Base-by-base conservation (phyloP, 108 stramenopile species). In the Skeletonema marinoi region DNA sequence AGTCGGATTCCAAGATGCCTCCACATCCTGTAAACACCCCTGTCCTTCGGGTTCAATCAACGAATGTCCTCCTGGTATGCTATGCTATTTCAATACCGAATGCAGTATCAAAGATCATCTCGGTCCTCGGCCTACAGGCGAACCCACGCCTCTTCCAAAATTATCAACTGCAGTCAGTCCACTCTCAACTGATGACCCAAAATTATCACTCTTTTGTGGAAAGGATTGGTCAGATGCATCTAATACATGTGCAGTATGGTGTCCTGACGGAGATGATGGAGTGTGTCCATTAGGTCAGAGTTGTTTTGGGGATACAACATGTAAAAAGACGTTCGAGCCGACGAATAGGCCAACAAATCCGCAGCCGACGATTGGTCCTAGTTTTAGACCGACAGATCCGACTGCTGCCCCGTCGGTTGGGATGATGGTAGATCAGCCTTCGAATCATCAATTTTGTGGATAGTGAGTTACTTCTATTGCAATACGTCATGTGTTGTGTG, bases 391-490 rank as follows among this genome's bases (percentile, higher is more conserved):
- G 44, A 67, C 74, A 6, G 74, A 46, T 60, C 74, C 74, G 10
- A 75, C 74, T 4, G 13, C 32, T 30, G 41, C 66, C 10, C 74
- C 74, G 6, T 66, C 74, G 10, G 41, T 65, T 30, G 65, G 33
- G 11, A 7, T 56, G 65, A 21, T 75, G 54, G 41, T 38, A 12
- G 74, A 66, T 12, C 56, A 44, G 2, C 66, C 74, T 29, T 42
- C 65, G 12, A 75, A 75, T 33, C 74, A 75, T 56, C 48, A 66
- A 54, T 75, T 75, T 65, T 75, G 74, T 46, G 42, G 61, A 50
- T 50, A 50, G 50, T 50, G 50, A 50, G 50, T 50, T 19, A 17
- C 0, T 50, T 42, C 31, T 35, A 6, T 46, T 58, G 42, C 46
- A 61, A 12, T 25, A 50, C 48, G 61, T 63, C n/a, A 50, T 39